These are phyloP conservation scores for Rhytidhysteron rufulum DNA, from an alignment of 2,329 filamentous ascomycete genomes.

Conservation along the genomic window DNA sequence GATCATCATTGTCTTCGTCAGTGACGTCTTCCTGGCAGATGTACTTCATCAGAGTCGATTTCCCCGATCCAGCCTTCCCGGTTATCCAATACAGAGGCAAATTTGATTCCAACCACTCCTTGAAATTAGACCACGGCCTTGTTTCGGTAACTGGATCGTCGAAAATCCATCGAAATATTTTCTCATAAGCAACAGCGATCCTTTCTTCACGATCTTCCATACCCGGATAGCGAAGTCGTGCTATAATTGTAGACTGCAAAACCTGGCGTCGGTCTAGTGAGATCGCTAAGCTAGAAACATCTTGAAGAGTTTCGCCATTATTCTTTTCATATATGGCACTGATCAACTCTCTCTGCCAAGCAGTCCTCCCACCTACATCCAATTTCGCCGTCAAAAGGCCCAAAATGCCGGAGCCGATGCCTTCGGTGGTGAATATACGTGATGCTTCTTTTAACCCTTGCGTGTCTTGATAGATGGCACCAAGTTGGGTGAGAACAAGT, in stretches of 20 bases:
- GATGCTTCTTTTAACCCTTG: too few relatives aligned
- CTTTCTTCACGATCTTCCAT: constrained; percentile 3
- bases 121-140: neutral
- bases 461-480: too few relatives aligned
- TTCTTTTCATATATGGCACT: neutral
- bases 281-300: neutral
- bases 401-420: too few relatives aligned
- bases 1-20: neutral
- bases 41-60: constrained; percentile 28
- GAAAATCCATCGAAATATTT: constrained; percentile 4
- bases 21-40: constrained; percentile 10
- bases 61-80: constrained; percentile 28
- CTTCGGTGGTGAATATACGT: too few relatives aligned
- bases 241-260: neutral
- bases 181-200: neutral
- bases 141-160: neutral
- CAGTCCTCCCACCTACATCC: too few relatives aligned
- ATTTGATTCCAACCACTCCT: constrained; percentile 1
- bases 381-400: too few relatives aligned
- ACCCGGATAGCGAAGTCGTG: constrained; percentile 1
- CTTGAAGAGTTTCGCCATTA: neutral
- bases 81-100: constrained; percentile 30
- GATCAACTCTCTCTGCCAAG: neutral
- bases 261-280: neutral
- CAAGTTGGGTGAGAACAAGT: too few relatives aligned